Evolutionary conservation across 805 yeast genomes (phyloP).

Genomic region (Diddensiella santjacobensis): DNA sequence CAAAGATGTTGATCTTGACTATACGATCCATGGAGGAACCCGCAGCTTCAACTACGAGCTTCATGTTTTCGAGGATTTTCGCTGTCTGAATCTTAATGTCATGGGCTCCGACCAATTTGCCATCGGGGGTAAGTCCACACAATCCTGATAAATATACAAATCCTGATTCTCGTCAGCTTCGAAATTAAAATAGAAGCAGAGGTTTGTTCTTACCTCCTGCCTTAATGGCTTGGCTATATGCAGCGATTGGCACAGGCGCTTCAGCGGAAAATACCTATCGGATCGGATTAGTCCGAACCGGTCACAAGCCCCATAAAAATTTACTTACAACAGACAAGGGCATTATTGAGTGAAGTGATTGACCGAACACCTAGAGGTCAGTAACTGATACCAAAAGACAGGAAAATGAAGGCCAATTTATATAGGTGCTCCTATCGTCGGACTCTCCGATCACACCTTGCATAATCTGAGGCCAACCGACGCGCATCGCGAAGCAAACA

Average conservation of each 20-base stretch:
- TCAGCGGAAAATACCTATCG: conserved; percentile 10
- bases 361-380: no score
- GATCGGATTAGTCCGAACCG: no score
- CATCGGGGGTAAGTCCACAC: conserved; percentile 71
- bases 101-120: conserved; percentile 68
- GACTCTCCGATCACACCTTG: neutral
- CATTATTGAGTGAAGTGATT: no score
- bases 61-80: conserved; percentile 29
- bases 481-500: neutral
- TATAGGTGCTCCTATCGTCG: no score
- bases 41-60: conserved; percentile 67
- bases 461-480: neutral
- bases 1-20: conserved; percentile 79
- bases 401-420: no score
- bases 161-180: conserved; percentile 37
- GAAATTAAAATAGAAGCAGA: neutral
- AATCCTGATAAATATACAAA: conserved; percentile 87
- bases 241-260: conserved; percentile 61
- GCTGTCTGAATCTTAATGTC: conserved; percentile 39
- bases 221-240: conserved; percentile 87
- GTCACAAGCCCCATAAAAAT: no score
- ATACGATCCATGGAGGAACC: conserved; percentile 73
- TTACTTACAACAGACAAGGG: no score
- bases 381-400: no score
- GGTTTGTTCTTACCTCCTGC: conserved; percentile 49